Percentiles rank a stretch among this genome's conserved stretches.
Conservation (phyloP, 1,284 basidiomycete genomes). For the Amylostereum areolatum region DNA sequence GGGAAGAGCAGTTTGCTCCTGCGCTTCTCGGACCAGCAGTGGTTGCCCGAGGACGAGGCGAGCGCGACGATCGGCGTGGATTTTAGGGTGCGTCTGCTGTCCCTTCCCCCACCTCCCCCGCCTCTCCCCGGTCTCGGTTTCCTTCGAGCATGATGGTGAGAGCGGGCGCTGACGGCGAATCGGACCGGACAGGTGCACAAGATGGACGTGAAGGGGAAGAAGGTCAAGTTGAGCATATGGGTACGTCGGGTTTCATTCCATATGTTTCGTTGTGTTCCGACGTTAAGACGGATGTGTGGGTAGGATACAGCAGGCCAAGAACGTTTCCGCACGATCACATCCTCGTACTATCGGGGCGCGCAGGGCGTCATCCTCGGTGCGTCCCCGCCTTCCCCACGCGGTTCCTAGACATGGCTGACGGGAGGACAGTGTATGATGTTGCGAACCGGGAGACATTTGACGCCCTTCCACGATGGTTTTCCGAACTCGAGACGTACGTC, state of each 20-base stretch:
- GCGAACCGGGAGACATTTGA: conserved; percentile 89
- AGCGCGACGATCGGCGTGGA: conserved; percentile 92
- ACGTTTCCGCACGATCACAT: conserved; percentile 87
- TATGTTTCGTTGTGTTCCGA: conserved; percentile 3
- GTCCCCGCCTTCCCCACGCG: conserved; percentile 9
- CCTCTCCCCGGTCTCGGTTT: background rate
- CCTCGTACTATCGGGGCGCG: conserved; percentile 88
- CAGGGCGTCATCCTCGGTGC: conserved; percentile 89
- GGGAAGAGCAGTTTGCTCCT: conserved; percentile 89
- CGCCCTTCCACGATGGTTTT: conserved; percentile 88
- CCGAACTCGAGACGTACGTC: conserved; percentile 93
- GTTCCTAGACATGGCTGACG: background rate
- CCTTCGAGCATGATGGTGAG: conserved; percentile 18
- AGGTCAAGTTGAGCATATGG: conserved; percentile 81
- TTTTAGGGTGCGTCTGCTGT: conserved; percentile 53
- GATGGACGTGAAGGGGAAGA: conserved; percentile 75
- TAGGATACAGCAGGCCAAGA: conserved; percentile 92
- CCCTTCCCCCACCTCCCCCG: no score
- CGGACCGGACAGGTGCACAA: conserved; percentile 58
- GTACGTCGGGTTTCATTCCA: conserved; percentile 31
- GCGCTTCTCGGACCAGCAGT: conserved; percentile 95
- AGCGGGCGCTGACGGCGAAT: background rate
- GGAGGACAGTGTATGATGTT: conserved; percentile 81
- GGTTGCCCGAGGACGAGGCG: conserved; percentile 91
- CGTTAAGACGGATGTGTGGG: background rate